Conservation (phyloP, 176 grass and related monocot species). For the Saccharum spontaneum region DNA sequence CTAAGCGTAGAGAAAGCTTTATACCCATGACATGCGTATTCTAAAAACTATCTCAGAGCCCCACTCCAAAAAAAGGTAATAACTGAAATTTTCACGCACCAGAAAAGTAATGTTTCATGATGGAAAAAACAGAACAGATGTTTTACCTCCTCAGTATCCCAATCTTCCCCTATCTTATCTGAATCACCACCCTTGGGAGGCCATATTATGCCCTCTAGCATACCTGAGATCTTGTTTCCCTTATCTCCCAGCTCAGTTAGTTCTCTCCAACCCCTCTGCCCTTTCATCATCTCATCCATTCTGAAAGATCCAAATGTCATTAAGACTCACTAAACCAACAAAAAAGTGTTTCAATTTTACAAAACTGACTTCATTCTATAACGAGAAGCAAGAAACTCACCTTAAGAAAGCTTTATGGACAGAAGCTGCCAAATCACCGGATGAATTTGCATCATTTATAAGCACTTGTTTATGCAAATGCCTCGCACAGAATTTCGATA, state of each 20-base stretch:
- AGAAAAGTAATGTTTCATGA: not conserved
- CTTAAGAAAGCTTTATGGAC: conserved; percentile 80
- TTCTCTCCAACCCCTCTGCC: conserved; percentile 97
- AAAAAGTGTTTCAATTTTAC: conserved; percentile 1
- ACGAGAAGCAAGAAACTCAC: conserved; percentile 33
- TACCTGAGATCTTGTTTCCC: conserved; percentile 75
- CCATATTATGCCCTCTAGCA: conserved; percentile 89
- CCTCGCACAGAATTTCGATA: conserved; percentile 93
- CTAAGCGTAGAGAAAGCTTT: not conserved
- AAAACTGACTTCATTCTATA: not conserved
- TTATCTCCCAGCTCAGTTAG: conserved; percentile 74
- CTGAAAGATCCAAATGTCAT: conserved; percentile 45
- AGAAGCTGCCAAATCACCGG: conserved; percentile 62
- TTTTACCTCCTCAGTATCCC: conserved; percentile 69
- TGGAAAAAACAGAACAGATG: not conserved
- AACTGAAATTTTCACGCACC: not conserved
- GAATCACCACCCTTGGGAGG: conserved; percentile 55
- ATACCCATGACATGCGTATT: conserved; percentile 6
- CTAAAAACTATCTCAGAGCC: not conserved
- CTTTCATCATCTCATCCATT: conserved; percentile 99
- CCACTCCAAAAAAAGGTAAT: conserved; percentile 3
- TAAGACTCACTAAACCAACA: conserved; percentile 15
- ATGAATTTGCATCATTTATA: conserved; percentile 53
- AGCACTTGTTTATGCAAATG: conserved; percentile 74
- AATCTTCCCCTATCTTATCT: conserved; percentile 48